phyloP scores from a whole-genome alignment of 2,329 filamentous ascomycete species.

The Talaromyces atroroseus region DNA sequence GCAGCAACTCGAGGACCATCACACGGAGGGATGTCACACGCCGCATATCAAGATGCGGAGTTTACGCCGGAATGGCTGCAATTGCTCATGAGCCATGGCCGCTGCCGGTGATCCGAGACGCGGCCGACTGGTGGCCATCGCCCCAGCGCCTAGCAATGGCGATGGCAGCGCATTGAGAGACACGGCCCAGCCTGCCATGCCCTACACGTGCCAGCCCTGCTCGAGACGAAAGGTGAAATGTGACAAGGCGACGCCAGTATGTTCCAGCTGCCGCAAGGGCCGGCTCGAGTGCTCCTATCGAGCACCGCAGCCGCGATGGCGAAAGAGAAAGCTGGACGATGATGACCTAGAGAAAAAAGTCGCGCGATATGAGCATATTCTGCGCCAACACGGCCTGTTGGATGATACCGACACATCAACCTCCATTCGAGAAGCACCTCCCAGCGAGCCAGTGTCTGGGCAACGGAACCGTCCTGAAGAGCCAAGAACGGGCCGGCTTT shows the following conservation, averaged over 20 bases:
- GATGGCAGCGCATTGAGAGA: background rate
- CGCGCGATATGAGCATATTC: constrained; percentile 37
- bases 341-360: constrained; percentile 31
- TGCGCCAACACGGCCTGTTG: constrained; percentile 24
- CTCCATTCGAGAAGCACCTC: background rate
- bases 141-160: background rate
- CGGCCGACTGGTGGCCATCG: constrained; percentile 4
- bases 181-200: constrained; percentile 10
- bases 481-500: constrained; percentile 13
- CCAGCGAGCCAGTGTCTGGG: background rate
- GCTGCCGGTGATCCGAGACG: background rate
- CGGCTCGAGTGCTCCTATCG: constrained; percentile 39
- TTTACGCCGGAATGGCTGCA: no score
- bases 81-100: no score
- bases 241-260: constrained; percentile 28
- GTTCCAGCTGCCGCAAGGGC: constrained; percentile 29
- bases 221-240: constrained; percentile 39
- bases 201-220: constrained; percentile 19
- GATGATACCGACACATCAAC: background rate
- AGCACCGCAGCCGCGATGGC: constrained; percentile 33
- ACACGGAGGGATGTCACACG: no score
- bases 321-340: constrained; percentile 33
- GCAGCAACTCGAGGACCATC: no score
- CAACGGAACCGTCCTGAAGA: background rate
- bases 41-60: no score